A percentile compares a stretch with the other conserved stretches of the same genome.
Conservation (phyloP, 2,329 filamentous ascomycete genomes). For the Ophiocordyceps robertsii region DNA sequence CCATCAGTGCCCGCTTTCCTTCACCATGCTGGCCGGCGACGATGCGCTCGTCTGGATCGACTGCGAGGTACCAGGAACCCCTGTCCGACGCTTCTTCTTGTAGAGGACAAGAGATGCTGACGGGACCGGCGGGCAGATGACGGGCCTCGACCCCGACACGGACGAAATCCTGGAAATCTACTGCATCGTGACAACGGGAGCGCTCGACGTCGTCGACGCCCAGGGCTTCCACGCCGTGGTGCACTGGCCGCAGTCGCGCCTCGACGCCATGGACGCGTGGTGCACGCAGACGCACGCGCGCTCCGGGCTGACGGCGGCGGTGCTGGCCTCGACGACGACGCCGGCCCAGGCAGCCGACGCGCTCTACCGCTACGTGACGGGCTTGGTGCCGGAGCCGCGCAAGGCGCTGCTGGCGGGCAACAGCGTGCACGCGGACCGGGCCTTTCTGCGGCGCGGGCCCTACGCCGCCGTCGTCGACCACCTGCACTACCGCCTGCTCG, state of each 20-base stretch:
- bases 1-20: too few species aligned
- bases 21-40: slow-evolving; percentile 9
- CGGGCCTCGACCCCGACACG: slow-evolving; percentile 48
- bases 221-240: slow-evolving; percentile 70
- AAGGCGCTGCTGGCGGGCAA: slow-evolving; percentile 76
- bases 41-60: slow-evolving; percentile 80
- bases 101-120: neutral
- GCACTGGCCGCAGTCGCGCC: slow-evolving; percentile 54
- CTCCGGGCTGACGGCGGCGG: slow-evolving; percentile 70
- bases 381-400: slow-evolving; percentile 51
- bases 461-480: slow-evolving; percentile 63
- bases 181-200: slow-evolving; percentile 76
- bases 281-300: slow-evolving; percentile 67
- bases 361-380: slow-evolving; percentile 67
- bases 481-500: slow-evolving; percentile 80
- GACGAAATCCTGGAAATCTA: slow-evolving; percentile 87
- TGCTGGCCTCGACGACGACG: slow-evolving; percentile 59
- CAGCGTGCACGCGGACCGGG: slow-evolving; percentile 79
- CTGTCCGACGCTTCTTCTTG: neutral
- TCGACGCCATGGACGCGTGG: slow-evolving; percentile 80
- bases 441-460: slow-evolving; percentile 62
- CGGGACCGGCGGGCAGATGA: slow-evolving; percentile 55
- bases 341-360: slow-evolving; percentile 57
- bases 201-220: slow-evolving; percentile 63
- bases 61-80: slow-evolving; percentile 30